Conservation (phyloP, 2,329 filamentous ascomycete genomes). For the Davidsoniella neocaledoniae region DNA sequence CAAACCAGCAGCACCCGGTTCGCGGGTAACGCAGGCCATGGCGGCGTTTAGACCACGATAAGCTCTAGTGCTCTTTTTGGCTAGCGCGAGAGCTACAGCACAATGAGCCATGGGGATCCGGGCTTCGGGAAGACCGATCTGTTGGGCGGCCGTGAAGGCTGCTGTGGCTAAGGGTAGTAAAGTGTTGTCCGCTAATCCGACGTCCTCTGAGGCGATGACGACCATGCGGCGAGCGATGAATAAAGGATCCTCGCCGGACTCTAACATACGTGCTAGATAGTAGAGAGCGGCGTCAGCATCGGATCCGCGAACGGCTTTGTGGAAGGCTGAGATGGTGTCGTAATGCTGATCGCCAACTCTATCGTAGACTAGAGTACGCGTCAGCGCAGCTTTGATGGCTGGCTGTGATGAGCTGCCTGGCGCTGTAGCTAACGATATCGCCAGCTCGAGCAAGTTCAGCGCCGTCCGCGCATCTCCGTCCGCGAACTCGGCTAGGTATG, state of each 20-base stretch:
- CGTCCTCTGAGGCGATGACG: conserved; percentile 86
- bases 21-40: conserved; percentile 51
- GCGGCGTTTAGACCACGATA: conserved; percentile 74
- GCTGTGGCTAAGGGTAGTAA: conserved; percentile 73
- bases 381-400: conserved; percentile 65
- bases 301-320: conserved; percentile 82
- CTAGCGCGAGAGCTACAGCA: conserved; percentile 61
- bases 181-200: conserved; percentile 74
- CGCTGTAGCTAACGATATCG: conserved; percentile 52
- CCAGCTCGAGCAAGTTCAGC: conserved; percentile 79
- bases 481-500: conserved; percentile 69
- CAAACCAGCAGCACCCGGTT: conserved; percentile 67
- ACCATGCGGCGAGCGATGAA: conserved; percentile 88
- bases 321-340: conserved; percentile 91
- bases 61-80: conserved; percentile 72
- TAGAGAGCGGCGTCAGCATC: conserved; percentile 81
- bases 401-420: conserved; percentile 51
- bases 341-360: conserved; percentile 92
- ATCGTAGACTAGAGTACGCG: conserved; percentile 88
- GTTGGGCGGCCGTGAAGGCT: conserved; percentile 73
- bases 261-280: conserved; percentile 89
- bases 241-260: conserved; percentile 82
- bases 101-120: conserved; percentile 83
- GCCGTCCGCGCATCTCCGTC: conserved; percentile 89
- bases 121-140: conserved; percentile 89